Percentiles rank a stretch among this genome's conserved stretches.
These are phyloP conservation scores for Botryotinia globosa DNA, from an alignment of 2,329 filamentous ascomycete species.

Conservation along the genomic window DNA sequence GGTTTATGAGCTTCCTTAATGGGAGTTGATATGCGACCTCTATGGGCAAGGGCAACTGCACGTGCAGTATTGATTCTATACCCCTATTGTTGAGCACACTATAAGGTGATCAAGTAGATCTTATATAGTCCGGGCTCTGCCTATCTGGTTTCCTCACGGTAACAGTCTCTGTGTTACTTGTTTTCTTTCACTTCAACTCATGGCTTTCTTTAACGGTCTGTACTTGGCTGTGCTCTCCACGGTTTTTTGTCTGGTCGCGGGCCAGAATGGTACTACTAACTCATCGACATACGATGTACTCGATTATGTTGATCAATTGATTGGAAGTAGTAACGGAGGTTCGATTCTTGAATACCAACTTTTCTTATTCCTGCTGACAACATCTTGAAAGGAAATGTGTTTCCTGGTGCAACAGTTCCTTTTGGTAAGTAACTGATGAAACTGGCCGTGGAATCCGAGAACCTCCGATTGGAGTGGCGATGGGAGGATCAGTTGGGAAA, in stretches of 20 bases:
- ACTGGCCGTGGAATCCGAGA: neutral
- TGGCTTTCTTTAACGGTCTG: constrained; percentile 19
- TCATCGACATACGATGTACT: constrained; percentile 40
- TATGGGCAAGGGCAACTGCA: neutral
- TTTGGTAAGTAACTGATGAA: constrained; percentile 41
- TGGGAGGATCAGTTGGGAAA: neutral
- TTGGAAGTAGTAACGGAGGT: constrained; percentile 54
- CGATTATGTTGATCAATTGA: constrained; percentile 49
- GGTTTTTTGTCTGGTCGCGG: neutral
- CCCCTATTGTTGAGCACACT: neutral
- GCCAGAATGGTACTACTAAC: constrained; percentile 25
- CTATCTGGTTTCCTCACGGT: neutral
- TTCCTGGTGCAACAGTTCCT: constrained; percentile 53
- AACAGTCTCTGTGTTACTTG: neutral
- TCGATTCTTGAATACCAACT: neutral
- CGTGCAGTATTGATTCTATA: neutral
- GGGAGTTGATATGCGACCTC: constrained; percentile 4
- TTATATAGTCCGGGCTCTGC: constrained; percentile 8
- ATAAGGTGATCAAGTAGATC: neutral
- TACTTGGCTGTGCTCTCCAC: constrained; percentile 10
- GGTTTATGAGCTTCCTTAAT: constrained; percentile 13
- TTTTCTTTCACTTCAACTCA: neutral
- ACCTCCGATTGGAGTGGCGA: neutral
- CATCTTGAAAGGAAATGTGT: constrained; percentile 46
- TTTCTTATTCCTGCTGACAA: neutral